A percentile compares a stretch with the other conserved stretches of the same genome.
Conservation (phyloP, 768 basidiomycete species). For the Hygrophorus pudorinus region DNA sequence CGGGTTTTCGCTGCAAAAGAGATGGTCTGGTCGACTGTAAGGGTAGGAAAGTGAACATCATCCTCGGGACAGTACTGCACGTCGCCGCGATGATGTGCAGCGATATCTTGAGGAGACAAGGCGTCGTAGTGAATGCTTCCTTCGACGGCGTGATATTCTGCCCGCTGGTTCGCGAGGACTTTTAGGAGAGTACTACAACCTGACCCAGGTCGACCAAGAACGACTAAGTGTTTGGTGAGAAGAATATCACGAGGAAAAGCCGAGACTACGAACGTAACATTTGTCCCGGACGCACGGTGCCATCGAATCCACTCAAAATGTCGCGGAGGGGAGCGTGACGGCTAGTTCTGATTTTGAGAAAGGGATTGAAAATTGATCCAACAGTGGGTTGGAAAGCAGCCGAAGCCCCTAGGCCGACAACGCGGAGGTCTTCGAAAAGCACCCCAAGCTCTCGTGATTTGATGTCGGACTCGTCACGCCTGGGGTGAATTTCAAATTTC, state of each 20-base stretch:
- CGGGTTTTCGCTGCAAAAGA: slow-evolving; percentile 60
- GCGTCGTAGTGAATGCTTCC: slow-evolving; percentile 74
- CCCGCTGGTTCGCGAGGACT: slow-evolving; percentile 64
- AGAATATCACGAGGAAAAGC: too few relatives aligned
- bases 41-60: slow-evolving; percentile 77
- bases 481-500: too few relatives aligned
- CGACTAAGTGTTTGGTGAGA: slow-evolving; percentile 53
- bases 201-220: slow-evolving; percentile 76
- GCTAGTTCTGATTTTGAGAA: slow-evolving; percentile 34
- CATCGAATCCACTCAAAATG: slow-evolving; percentile 58
- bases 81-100: slow-evolving; percentile 64
- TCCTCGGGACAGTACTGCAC: too few relatives aligned
- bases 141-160: slow-evolving; percentile 54
- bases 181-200: slow-evolving; percentile 84
- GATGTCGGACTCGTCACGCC: slow-evolving; percentile 39
- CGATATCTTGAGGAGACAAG: slow-evolving; percentile 53
- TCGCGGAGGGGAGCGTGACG: slow-evolving; percentile 55
- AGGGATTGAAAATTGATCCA: slow-evolving; percentile 49
- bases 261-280: slow-evolving; percentile 56
- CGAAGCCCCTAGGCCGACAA: slow-evolving; percentile 48
- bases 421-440: slow-evolving; percentile 45
- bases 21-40: slow-evolving; percentile 69
- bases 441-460: slow-evolving; percentile 50
- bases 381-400: slow-evolving; percentile 50
- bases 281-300: slow-evolving; percentile 56